These are phyloP conservation scores for Trametes elegans DNA, from an alignment of 768 basidiomycete species.

Conservation along the genomic window DNA sequence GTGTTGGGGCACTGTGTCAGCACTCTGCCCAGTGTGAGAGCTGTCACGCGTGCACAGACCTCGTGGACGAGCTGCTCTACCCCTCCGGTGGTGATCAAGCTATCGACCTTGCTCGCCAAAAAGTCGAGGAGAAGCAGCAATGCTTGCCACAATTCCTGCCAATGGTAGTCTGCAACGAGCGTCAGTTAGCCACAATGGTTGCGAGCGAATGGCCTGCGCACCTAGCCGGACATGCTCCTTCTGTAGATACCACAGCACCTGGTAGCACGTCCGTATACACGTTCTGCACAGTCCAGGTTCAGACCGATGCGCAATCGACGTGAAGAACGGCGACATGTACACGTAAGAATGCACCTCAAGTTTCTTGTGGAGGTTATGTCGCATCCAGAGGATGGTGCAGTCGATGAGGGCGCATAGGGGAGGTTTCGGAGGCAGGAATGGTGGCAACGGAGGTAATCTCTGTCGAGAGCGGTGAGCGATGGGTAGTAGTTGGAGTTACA, in stretches of 20 bases:
- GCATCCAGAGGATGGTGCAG: conserved; percentile 66
- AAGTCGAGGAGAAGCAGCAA: conserved; percentile 55
- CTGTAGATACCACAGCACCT: conserved; percentile 57
- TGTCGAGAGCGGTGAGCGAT: conserved; percentile 21
- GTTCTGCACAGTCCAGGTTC: conserved; percentile 35
- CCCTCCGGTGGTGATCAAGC: conserved; percentile 49
- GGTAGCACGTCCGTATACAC: conserved; percentile 54
- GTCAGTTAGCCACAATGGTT: background rate
- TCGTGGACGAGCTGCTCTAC: conserved; percentile 53
- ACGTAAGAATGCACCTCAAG: conserved; percentile 56
- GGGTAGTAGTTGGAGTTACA: no score
- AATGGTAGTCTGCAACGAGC: conserved; percentile 51
- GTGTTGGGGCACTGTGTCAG: background rate
- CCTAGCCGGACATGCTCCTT: conserved; percentile 53
- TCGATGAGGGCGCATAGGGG: conserved; percentile 62
- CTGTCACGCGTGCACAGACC: conserved; percentile 35
- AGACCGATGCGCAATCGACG: background rate
- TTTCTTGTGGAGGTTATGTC: conserved; percentile 65
- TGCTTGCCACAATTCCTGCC: conserved; percentile 64
- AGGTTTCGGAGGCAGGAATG: conserved; percentile 37
- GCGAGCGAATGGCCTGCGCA: conserved; percentile 28
- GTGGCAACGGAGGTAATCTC: conserved; percentile 53
- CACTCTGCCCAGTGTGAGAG: conserved; percentile 17
- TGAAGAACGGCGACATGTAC: conserved; percentile 35
- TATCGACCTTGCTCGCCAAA: conserved; percentile 52